A percentile compares a stretch with the other conserved stretches of the same genome.
phyloP scores from a whole-genome alignment of 768 basidiomycete species.

The Xanthoconium stramineum region DNA sequence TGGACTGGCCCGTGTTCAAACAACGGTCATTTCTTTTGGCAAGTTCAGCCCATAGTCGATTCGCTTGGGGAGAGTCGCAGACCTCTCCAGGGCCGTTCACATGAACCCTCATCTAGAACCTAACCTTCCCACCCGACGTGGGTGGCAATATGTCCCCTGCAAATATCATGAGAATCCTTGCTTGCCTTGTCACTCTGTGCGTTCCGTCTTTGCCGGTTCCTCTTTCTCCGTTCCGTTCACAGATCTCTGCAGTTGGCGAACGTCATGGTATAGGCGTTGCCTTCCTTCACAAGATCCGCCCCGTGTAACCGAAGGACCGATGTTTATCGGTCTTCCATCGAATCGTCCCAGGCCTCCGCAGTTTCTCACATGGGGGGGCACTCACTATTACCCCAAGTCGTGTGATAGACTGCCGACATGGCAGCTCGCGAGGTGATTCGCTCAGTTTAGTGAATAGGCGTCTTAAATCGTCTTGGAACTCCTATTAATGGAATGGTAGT shows the following conservation, averaged over 20 bases:
- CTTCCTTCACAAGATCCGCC: conserved; percentile 28
- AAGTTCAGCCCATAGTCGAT: neutral
- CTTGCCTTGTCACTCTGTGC: conserved; percentile 1
- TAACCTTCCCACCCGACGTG: conserved; percentile 8
- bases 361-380: conserved; percentile 20
- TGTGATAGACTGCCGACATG: conserved; percentile 18
- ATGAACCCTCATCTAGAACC: conserved; percentile 16
- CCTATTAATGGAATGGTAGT: conserved; percentile 1
- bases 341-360: conserved; percentile 17
- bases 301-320: conserved; percentile 8
- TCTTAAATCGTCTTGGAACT: conserved; percentile 4
- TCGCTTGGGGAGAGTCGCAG: conserved; percentile 6
- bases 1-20: neutral
- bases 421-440: conserved; percentile 8
- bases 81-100: conserved; percentile 3
- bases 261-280: conserved; percentile 17
- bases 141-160: conserved; percentile 2
- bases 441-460: conserved; percentile 1
- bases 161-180: conserved; percentile 16
- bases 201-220: conserved; percentile 6
- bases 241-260: conserved; percentile 5
- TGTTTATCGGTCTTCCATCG: conserved; percentile 12
- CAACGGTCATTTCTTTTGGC: neutral
- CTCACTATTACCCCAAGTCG: conserved; percentile 31
- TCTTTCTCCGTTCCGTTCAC: conserved; percentile 18